Conservation (phyloP, 805 yeast genomes). For the Cephaloascus fragrans region DNA sequence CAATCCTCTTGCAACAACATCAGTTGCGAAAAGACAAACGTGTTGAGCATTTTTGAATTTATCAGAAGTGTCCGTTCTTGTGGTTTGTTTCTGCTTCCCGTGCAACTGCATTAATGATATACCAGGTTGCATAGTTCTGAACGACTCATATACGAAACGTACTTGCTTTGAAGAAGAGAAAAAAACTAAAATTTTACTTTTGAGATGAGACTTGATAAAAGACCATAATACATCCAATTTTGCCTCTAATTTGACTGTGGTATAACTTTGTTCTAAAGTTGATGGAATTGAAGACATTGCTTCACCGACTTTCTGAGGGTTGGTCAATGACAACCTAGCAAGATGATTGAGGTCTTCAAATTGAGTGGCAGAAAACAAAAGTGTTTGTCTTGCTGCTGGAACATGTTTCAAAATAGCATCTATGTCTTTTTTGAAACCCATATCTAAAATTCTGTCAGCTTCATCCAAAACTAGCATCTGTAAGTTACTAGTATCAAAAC, state of each 20-base stretch:
- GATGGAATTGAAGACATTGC: slow-evolving; percentile 72
- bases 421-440: slow-evolving; percentile 82
- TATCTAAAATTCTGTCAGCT: slow-evolving; percentile 86
- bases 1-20: slow-evolving; percentile 84
- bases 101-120: slow-evolving; percentile 77
- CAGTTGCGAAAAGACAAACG: slow-evolving; percentile 82
- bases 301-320: slow-evolving; percentile 39
- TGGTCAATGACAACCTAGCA: slow-evolving; percentile 65
- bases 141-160: slow-evolving; percentile 79
- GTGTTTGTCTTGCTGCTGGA: slow-evolving; percentile 75
- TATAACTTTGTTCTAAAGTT: slow-evolving; percentile 74
- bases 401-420: slow-evolving; percentile 73
- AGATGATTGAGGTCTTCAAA: slow-evolving; percentile 73
- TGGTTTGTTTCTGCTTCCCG: slow-evolving; percentile 86
- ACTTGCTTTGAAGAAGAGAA: slow-evolving; percentile 86
- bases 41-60: slow-evolving; percentile 72
- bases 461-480: slow-evolving; percentile 81
- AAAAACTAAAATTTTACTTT: slow-evolving; percentile 72
- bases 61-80: slow-evolving; percentile 72
- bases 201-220: slow-evolving; percentile 74
- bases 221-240: slow-evolving; percentile 83
- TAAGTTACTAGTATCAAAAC: slow-evolving; percentile 63
- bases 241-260: slow-evolving; percentile 62
- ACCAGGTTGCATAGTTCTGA: slow-evolving; percentile 86
- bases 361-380: slow-evolving; percentile 84